These are phyloP conservation scores for Leccinum boreale DNA, from an alignment of 768 basidiomycete species.

Conservation along the genomic window DNA sequence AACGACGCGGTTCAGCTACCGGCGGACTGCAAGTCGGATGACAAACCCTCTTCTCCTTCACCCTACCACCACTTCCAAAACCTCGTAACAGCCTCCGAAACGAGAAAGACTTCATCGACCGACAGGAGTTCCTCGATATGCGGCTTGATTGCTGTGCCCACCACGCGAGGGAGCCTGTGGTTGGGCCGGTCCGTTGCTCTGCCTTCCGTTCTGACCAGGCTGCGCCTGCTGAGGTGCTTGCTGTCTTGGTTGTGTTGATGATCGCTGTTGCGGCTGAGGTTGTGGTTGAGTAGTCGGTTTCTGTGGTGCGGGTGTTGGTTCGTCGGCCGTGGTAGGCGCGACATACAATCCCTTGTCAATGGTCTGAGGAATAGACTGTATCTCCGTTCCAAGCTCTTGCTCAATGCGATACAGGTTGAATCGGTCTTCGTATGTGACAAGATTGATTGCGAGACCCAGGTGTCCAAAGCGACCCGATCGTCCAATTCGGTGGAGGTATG, in stretches of 20 bases:
- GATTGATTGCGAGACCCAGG: conserved; percentile 93
- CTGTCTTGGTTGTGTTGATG: conserved; percentile 27
- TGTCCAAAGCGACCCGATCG: conserved; percentile 98
- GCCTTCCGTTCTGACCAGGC: conserved; percentile 26
- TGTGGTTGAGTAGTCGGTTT: conserved; percentile 35
- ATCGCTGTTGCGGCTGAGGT: conserved; percentile 28
- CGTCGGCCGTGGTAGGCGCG: conserved; percentile 56
- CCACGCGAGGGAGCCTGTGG: conserved; percentile 22
- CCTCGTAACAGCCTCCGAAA: background rate
- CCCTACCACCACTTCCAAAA: background rate
- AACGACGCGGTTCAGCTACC: conserved; percentile 8
- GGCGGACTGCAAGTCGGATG: conserved; percentile 14
- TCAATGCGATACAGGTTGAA: conserved; percentile 98
- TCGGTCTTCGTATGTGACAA: conserved; percentile 96
- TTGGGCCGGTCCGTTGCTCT: conserved; percentile 22
- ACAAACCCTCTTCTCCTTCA: conserved; percentile 1
- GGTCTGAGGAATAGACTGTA: conserved; percentile 86
- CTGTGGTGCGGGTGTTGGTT: conserved; percentile 46
- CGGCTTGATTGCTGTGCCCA: conserved; percentile 21
- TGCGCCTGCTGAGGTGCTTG: conserved; percentile 27
- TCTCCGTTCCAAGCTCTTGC: conserved; percentile 97
- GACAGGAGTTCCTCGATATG: conserved; percentile 28
- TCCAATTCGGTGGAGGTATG: conserved; percentile 97
- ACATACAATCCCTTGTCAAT: conserved; percentile 96
- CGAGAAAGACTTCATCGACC: conserved; percentile 22